A percentile compares a stretch with the other conserved stretches of the same genome.
phyloP scores from a whole-genome alignment of 306 rosid genomes.

The Pyrus betulifolia region DNA sequence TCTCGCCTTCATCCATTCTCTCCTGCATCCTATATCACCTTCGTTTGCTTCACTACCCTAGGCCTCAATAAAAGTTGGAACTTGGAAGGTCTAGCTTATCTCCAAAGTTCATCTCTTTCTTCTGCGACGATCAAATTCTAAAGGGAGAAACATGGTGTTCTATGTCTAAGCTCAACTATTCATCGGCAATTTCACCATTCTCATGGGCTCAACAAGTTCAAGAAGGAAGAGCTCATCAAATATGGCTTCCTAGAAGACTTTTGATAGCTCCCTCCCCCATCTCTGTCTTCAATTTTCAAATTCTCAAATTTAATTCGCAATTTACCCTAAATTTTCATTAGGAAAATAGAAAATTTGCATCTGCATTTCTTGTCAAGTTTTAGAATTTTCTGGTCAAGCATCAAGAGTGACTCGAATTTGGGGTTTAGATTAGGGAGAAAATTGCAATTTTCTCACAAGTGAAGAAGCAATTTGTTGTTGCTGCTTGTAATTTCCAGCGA shows the following conservation, averaged over 20 bases:
- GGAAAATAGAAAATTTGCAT: not conserved
- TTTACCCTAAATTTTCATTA: not conserved
- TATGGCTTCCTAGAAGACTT: slow-evolving; percentile 84
- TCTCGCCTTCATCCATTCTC: too few species aligned
- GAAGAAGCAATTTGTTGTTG: too few species aligned
- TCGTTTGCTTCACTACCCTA: too few species aligned
- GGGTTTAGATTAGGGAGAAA: too few species aligned
- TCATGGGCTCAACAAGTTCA: slow-evolving; percentile 89
- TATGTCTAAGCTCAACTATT: slow-evolving; percentile 91
- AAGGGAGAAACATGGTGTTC: slow-evolving; percentile 67
- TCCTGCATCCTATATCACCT: too few species aligned
- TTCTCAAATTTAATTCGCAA: not conserved
- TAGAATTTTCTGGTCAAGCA: not conserved
- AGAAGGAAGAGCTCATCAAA: slow-evolving; percentile 97
- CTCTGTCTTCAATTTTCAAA: not conserved
- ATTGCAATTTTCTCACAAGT: not conserved
- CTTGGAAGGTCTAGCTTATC: slow-evolving; percentile 11
- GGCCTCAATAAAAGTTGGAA: not conserved
- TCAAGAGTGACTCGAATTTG: not conserved
- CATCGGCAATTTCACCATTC: slow-evolving; percentile 78
- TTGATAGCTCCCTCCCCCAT: slow-evolving; percentile 38
- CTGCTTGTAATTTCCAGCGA: too few species aligned
- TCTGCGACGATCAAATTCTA: slow-evolving; percentile 4
- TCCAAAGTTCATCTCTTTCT: not conserved
- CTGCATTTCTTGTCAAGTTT: not conserved